Percentiles rank a stretch among this genome's conserved stretches.
Conservation (phyloP, 805 yeast species). For the Starmera dryadoides region DNA sequence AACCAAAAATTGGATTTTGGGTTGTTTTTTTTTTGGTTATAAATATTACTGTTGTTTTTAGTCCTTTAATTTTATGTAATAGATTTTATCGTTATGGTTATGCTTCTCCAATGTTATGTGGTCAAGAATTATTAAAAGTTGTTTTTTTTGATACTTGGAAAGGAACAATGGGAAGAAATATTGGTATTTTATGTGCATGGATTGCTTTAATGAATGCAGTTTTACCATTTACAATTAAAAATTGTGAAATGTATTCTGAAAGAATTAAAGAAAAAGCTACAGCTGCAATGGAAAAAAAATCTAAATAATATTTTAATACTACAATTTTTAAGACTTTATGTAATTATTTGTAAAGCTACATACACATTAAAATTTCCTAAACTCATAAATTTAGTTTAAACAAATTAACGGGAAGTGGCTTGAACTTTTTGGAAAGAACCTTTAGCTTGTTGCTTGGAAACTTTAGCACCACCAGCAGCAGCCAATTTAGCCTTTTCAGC, state of each 20-base stretch:
- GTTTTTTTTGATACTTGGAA: conserved; percentile 45
- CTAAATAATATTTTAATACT: no score
- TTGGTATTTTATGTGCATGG: conserved; percentile 52
- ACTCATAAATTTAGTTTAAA: not conserved
- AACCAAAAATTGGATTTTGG: conserved; percentile 68
- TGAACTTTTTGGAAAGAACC: conserved; percentile 97
- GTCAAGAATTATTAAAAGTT: conserved; percentile 47
- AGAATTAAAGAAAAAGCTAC: not conserved
- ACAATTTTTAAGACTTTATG: not conserved
- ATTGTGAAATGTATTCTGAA: conserved; percentile 6
- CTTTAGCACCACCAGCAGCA: conserved; percentile 67
- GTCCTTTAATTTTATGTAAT: conserved; percentile 33
- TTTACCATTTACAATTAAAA: conserved; percentile 26
- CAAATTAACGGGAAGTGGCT: conserved; percentile 87
- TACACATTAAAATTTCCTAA: not conserved
- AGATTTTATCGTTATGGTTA: conserved; percentile 40
- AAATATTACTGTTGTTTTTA: conserved; percentile 53
- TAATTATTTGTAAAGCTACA: not conserved
- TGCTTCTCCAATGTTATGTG: conserved; percentile 56
- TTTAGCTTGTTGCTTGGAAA: conserved; percentile 94
- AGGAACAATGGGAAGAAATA: conserved; percentile 45
- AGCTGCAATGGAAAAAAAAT: not conserved
- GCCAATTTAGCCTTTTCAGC: conserved; percentile 82
- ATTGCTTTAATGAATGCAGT: conserved; percentile 32
- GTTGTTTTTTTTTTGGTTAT: conserved; percentile 54